Conservation (phyloP, 306 rosid genomes). For the Sphenostylis stenocarpa region DNA sequence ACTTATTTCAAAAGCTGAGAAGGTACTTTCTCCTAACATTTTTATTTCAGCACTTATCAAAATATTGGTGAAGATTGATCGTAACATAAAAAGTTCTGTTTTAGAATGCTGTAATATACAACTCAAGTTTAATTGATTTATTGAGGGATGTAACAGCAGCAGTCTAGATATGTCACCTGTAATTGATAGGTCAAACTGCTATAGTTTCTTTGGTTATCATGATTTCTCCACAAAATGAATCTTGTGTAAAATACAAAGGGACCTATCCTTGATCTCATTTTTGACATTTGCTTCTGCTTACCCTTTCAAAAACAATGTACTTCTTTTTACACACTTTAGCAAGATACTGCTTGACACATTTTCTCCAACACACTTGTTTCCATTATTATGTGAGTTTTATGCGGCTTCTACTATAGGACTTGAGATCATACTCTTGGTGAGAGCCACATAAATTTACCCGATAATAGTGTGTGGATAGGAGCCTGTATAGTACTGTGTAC, state of each 20-base stretch:
- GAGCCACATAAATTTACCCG: neutral
- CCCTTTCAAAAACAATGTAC: neutral
- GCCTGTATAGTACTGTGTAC: neutral
- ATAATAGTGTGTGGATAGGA: neutral
- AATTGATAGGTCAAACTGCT: neutral
- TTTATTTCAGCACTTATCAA: neutral
- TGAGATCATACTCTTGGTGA: neutral
- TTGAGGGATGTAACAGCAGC: neutral
- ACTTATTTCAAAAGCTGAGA: slow-evolving; percentile 67
- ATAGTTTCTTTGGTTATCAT: neutral
- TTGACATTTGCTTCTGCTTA: neutral
- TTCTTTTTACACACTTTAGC: neutral
- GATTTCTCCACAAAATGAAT: neutral
- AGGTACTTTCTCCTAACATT: slow-evolving; percentile 53
- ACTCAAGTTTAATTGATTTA: neutral
- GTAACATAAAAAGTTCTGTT: neutral
- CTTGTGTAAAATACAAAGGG: neutral
- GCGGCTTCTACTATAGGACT: neutral
- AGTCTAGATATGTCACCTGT: neutral
- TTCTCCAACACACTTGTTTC: neutral
- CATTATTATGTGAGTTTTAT: neutral
- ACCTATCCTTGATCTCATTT: neutral
- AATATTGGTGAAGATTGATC: neutral
- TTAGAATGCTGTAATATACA: neutral
- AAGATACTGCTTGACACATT: neutral